These are phyloP conservation scores for Botrytis fragariae DNA, from an alignment of 2,329 filamentous ascomycete species.

Conservation along the genomic window DNA sequence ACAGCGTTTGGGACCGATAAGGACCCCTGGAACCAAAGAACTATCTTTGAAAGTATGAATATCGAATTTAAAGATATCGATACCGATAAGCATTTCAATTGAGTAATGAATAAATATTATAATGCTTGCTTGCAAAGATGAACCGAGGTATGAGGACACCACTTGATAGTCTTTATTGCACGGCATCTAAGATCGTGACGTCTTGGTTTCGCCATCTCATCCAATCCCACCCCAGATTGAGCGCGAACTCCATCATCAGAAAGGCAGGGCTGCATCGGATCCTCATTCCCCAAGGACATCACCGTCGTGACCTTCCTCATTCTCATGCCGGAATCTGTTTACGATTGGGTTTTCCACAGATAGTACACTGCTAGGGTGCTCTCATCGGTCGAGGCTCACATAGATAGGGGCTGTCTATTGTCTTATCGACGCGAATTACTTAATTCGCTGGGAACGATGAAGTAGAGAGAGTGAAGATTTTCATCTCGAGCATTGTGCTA, in stretches of 20 bases:
- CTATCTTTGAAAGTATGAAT: not conserved
- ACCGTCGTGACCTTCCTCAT: not conserved
- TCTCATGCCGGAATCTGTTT: not conserved
- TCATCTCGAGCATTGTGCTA: not conserved
- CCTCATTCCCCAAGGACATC: not conserved
- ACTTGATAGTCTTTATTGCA: not conserved
- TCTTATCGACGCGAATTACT: slow-evolving; percentile 12
- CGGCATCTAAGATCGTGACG: not conserved
- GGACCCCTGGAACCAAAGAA: not conserved
- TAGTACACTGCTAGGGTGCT: not conserved
- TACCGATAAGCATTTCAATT: not conserved
- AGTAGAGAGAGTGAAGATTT: not conserved
- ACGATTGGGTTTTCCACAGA: not conserved
- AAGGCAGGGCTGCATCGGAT: not conserved
- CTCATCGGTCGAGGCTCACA: not conserved
- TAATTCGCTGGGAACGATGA: not conserved
- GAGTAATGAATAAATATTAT: not conserved
- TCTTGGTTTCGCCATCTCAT: not conserved
- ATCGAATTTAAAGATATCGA: not conserved
- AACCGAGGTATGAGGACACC: not conserved
- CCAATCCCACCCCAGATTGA: not conserved
- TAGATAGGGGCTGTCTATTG: not conserved
- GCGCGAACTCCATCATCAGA: not conserved
- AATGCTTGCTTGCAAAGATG: not conserved
- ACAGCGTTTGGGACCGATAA: not conserved